Evolutionary conservation across 1,284 basidiomycete species (phyloP).

Genomic region (Hypsizygus ulmarius): DNA sequence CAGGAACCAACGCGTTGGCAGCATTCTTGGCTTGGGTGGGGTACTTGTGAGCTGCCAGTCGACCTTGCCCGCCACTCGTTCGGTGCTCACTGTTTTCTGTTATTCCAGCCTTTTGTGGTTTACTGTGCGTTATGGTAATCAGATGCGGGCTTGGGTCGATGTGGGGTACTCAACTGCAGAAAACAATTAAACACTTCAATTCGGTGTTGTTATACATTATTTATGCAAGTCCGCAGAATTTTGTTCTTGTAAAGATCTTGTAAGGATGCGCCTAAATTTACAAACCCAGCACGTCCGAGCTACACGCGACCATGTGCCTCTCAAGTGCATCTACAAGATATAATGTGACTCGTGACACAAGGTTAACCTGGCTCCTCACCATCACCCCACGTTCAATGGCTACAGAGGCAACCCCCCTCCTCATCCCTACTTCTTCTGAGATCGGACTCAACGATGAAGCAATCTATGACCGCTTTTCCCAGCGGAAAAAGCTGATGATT

Average conservation of each 20-base stretch:
- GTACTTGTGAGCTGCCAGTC: conserved; percentile 16
- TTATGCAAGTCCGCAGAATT: background rate
- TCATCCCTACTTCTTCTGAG: background rate
- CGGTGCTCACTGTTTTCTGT: background rate
- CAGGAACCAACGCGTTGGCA: conserved; percentile 26
- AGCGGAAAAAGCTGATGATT: background rate
- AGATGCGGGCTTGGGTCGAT: conserved; percentile 33
- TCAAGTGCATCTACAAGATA: too few relatives aligned
- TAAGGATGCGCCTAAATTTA: too few relatives aligned
- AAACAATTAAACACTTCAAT: conserved; percentile 22
- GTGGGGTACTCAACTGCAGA: conserved; percentile 34
- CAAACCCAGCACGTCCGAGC: too few relatives aligned
- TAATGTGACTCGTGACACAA: too few relatives aligned
- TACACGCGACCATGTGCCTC: too few relatives aligned
- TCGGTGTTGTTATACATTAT: background rate
- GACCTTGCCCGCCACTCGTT: background rate
- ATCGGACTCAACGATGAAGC: background rate
- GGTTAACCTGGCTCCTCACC: too few relatives aligned
- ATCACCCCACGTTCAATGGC: background rate
- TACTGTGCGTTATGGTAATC: conserved; percentile 37
- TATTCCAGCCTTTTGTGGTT: conserved; percentile 31
- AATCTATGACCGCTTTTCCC: background rate
- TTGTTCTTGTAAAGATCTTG: background rate
- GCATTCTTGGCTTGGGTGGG: conserved; percentile 33
- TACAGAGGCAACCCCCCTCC: background rate